Conservation (phyloP, 345 rosid species). For the Brassica rapa region DNA sequence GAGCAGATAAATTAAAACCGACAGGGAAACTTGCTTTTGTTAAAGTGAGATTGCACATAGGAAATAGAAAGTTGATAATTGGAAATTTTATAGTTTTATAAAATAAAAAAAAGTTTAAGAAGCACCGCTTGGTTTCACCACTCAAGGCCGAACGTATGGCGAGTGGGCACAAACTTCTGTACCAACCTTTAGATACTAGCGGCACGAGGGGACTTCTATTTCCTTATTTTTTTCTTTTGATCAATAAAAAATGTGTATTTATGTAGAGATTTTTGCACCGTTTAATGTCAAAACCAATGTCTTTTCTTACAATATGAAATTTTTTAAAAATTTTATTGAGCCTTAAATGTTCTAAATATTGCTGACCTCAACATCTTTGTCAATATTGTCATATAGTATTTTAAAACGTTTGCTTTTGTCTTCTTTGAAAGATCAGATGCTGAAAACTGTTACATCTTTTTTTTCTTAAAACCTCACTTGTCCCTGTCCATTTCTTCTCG, state of each 20-base stretch:
- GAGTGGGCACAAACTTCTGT: constrained; percentile 73
- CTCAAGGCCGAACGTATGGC: constrained; percentile 58
- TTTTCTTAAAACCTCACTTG: constrained; percentile 35
- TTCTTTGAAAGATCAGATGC: constrained; percentile 39
- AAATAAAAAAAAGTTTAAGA: constrained; percentile 35
- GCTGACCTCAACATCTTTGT: constrained; percentile 34
- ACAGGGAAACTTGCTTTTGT: constrained; percentile 33
- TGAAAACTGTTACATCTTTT: constrained; percentile 42
- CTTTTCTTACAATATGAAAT: not conserved
- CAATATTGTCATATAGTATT: constrained; percentile 19
- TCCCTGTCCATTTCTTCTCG: constrained; percentile 32
- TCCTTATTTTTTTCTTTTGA: constrained; percentile 7
- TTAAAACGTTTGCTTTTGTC: constrained; percentile 31
- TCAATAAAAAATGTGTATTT: not conserved
- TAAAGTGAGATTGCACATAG: constrained; percentile 28
- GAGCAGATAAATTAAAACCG: constrained; percentile 23
- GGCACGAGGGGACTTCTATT: constrained; percentile 51
- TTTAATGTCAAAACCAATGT: constrained; percentile 11
- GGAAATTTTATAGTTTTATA: constrained; percentile 25
- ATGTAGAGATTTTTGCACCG: not conserved
- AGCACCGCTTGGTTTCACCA: constrained; percentile 72
- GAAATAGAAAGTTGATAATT: constrained; percentile 28
- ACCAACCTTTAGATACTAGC: constrained; percentile 59
- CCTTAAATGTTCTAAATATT: constrained; percentile 4
- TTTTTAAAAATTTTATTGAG: not conserved